phyloP scores from a whole-genome alignment of 2,329 filamentous ascomycete species.

The Alternaria brassicicola region DNA sequence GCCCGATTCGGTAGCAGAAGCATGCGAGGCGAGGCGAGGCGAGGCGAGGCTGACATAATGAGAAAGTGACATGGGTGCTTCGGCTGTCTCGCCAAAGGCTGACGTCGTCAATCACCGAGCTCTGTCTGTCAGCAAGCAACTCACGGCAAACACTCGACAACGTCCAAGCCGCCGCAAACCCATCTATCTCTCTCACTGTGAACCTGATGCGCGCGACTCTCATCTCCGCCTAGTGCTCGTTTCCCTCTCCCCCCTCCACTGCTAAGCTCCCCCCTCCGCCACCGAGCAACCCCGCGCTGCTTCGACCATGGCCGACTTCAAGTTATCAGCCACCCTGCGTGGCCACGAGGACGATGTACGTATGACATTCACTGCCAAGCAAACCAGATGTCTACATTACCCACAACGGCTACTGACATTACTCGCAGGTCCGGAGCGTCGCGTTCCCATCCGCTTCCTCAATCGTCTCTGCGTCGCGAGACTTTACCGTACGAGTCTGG shows the following conservation, averaged over 20 bases:
- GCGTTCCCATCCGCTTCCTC: slow-evolving; percentile 74
- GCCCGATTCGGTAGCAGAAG: neutral
- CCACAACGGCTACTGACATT: neutral
- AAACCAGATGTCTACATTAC: too few relatives aligned
- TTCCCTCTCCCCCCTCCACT: slow-evolving; percentile 19
- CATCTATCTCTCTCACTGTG: neutral
- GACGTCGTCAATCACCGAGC: slow-evolving; percentile 17
- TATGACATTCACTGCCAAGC: neutral
- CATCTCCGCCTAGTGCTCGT: slow-evolving; percentile 4
- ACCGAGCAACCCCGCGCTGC: slow-evolving; percentile 31
- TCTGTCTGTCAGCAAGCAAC: neutral
- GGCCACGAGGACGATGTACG: slow-evolving; percentile 92
- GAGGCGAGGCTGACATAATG: slow-evolving; percentile 8
- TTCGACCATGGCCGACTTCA: slow-evolving; percentile 76
- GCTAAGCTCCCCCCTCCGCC: slow-evolving; percentile 6
- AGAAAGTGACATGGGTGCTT: slow-evolving; percentile 1
- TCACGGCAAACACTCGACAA: neutral
- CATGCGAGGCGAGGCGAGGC: neutral
- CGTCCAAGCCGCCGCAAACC: neutral
- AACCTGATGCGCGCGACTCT: slow-evolving; percentile 14
- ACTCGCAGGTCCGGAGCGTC: slow-evolving; percentile 79
- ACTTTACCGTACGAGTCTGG: slow-evolving; percentile 90
- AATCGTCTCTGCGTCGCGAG: slow-evolving; percentile 85
- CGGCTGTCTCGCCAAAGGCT: slow-evolving; percentile 12
- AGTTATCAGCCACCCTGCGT: slow-evolving; percentile 85